Conservation (phyloP, 2,329 filamentous ascomycete genomes). For the Sodiomyces alkalinus region DNA sequence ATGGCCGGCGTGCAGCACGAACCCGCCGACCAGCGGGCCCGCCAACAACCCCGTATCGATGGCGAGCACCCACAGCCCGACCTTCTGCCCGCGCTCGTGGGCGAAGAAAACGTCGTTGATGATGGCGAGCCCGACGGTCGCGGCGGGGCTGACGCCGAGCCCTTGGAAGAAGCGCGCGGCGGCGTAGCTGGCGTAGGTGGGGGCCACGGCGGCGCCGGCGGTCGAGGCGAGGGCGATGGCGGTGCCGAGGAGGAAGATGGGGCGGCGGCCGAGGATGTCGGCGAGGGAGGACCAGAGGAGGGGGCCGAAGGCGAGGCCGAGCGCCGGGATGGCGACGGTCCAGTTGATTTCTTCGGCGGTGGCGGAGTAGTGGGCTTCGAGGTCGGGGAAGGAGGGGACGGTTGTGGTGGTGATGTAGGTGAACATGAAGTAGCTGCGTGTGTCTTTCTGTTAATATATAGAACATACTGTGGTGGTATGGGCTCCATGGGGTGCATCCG, state of each 20-base stretch:
- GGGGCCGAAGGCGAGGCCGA: constrained; percentile 35
- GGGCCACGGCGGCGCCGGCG: constrained; percentile 17
- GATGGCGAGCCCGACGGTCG: constrained; percentile 38
- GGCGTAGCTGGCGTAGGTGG: constrained; percentile 34
- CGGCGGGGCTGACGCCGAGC: constrained; percentile 35
- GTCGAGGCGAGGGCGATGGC: constrained; percentile 16
- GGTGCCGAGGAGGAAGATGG: constrained; percentile 28
- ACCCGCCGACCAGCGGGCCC: constrained; percentile 30
- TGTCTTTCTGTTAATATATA: background rate
- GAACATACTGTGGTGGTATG: background rate
- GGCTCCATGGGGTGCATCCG: background rate
- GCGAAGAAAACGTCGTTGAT: constrained; percentile 41
- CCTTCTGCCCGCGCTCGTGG: constrained; percentile 36
- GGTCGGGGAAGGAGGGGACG: constrained; percentile 33
- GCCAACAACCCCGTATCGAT: constrained; percentile 34
- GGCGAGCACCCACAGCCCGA: constrained; percentile 42
- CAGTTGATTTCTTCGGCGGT: constrained; percentile 33
- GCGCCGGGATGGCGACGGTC: constrained; percentile 34
- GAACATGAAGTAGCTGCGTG: constrained; percentile 36
- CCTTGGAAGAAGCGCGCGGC: constrained; percentile 43
- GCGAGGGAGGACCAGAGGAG: constrained; percentile 30
- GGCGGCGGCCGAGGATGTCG: constrained; percentile 35
- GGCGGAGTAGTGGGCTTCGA: constrained; percentile 30
- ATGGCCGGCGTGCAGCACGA: constrained; percentile 28
- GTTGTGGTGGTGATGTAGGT: constrained; percentile 43